phyloP scores from a whole-genome alignment of 1,139 yeast species.

The Yamadazyma mexicana region DNA sequence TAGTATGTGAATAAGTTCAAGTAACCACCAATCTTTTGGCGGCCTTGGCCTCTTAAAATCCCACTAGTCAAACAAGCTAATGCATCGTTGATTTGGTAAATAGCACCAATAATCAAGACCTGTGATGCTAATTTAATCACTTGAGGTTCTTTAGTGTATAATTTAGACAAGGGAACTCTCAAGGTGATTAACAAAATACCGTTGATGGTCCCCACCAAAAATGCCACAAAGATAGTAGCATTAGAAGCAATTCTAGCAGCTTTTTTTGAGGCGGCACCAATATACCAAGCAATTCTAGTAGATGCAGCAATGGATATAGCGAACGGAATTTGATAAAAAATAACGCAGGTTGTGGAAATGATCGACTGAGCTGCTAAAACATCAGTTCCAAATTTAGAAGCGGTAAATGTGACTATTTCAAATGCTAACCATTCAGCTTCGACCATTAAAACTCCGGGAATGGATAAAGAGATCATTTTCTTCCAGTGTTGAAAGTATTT shows the following conservation, averaged over 20 bases:
- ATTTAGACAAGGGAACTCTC: slow-evolving; percentile 41
- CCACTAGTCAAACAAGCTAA: slow-evolving; percentile 59
- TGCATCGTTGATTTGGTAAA: slow-evolving; percentile 60
- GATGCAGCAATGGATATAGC: slow-evolving; percentile 74
- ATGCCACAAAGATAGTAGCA: slow-evolving; percentile 43
- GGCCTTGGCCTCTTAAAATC: slow-evolving; percentile 64
- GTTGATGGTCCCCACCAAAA: slow-evolving; percentile 43
- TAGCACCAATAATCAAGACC: slow-evolving; percentile 55
- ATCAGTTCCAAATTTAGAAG: slow-evolving; percentile 64
- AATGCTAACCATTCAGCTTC: slow-evolving; percentile 72
- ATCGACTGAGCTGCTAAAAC: slow-evolving; percentile 74
- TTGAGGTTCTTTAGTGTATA: slow-evolving; percentile 50
- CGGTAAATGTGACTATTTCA: slow-evolving; percentile 61
- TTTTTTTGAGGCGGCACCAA: slow-evolving; percentile 65
- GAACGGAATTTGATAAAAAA: slow-evolving; percentile 72
- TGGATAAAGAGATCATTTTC: slow-evolving; percentile 51
- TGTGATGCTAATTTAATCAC: slow-evolving; percentile 53
- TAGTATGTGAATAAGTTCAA: slow-evolving; percentile 59
- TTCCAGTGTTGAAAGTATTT: slow-evolving; percentile 52
- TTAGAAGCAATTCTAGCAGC: slow-evolving; percentile 46
- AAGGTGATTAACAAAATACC: slow-evolving; percentile 37
- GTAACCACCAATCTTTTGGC: slow-evolving; percentile 62
- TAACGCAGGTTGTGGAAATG: slow-evolving; percentile 65
- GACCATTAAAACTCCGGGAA: slow-evolving; percentile 65
- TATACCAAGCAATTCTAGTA: slow-evolving; percentile 74